phyloP scores from a whole-genome alignment of 2,329 filamentous ascomycete species.

The Aspergillus piperis region DNA sequence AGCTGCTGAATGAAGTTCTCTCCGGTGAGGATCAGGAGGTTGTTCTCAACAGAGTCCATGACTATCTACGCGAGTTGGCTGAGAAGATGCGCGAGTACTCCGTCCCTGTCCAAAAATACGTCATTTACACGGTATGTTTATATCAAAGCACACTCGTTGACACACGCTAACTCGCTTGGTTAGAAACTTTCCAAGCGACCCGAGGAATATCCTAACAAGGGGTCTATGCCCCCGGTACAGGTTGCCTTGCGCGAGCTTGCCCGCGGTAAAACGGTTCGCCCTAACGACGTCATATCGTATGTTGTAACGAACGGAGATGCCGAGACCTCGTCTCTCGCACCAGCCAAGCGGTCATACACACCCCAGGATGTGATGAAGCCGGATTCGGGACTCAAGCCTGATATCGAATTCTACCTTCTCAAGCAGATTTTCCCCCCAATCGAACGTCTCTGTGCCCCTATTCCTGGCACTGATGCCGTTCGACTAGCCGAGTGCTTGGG shows the following conservation, averaged over 20 bases:
- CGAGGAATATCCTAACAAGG: conserved; percentile 88
- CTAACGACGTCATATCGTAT: conserved; percentile 95
- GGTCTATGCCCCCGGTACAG: conserved; percentile 95
- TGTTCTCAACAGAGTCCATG: conserved; percentile 86
- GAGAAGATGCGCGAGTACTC: conserved; percentile 79
- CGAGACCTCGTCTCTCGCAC: conserved; percentile 62
- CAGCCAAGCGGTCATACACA: conserved; percentile 86
- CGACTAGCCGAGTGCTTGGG: conserved; percentile 91
- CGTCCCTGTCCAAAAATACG: conserved; percentile 82
- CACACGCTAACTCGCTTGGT: conserved; percentile 20
- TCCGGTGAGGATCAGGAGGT: conserved; percentile 90
- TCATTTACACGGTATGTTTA: conserved; percentile 74
- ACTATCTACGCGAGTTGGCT: conserved; percentile 83
- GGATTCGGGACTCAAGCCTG: conserved; percentile 74
- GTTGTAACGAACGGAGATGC: conserved; percentile 73
- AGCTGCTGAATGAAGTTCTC: conserved; percentile 88
- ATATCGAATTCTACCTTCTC: conserved; percentile 96
- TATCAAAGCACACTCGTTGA: background rate
- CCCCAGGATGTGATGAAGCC: conserved; percentile 80
- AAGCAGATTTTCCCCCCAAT: conserved; percentile 99
- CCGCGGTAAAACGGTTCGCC: conserved; percentile 82
- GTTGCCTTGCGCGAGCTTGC: conserved; percentile 87
- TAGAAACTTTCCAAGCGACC: conserved; percentile 90
- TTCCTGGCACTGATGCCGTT: conserved; percentile 85
- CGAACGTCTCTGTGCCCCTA: conserved; percentile 95